phyloP scores from a whole-genome alignment of 2,329 filamentous ascomycete species.

The Lomentospora prolificans region DNA sequence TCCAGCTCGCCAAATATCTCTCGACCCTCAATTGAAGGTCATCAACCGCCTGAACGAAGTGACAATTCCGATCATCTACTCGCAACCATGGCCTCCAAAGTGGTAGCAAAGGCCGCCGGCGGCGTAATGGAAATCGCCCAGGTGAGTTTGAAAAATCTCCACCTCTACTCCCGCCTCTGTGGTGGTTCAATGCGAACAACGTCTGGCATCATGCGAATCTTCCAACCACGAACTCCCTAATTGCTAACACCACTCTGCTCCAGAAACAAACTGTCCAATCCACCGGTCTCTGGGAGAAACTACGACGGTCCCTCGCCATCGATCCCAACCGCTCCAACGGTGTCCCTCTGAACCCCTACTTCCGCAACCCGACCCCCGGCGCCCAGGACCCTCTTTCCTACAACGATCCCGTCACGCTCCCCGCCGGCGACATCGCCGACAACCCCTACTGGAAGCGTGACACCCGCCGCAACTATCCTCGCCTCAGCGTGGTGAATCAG shows the following conservation, averaged over 20 bases:
- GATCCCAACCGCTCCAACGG: slow-evolving; percentile 85
- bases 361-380: slow-evolving; percentile 64
- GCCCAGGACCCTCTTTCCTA: slow-evolving; percentile 25
- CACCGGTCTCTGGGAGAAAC: slow-evolving; percentile 72
- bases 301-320: slow-evolving; percentile 70
- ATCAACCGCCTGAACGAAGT: background rate
- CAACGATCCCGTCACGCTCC: slow-evolving; percentile 46
- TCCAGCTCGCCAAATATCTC: slow-evolving; percentile 1
- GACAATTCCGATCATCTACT: background rate
- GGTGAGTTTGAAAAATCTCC: slow-evolving; percentile 31
- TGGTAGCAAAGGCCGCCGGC: slow-evolving; percentile 43
- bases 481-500: slow-evolving; percentile 70
- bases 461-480: slow-evolving; percentile 69
- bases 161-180: background rate
- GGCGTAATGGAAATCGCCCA: slow-evolving; percentile 47
- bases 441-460: slow-evolving; percentile 74
- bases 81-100: slow-evolving; percentile 52
- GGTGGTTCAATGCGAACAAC: background rate
- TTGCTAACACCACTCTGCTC: slow-evolving; percentile 10
- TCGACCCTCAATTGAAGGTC: background rate
- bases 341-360: slow-evolving; percentile 86
- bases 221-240: slow-evolving; percentile 8
- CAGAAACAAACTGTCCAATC: slow-evolving; percentile 98
- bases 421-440: slow-evolving; percentile 25
- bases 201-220: background rate